Evolutionary conservation across 2,329 filamentous ascomycete genomes (phyloP).

Genomic region (Chalaropsis thielavioides): DNA sequence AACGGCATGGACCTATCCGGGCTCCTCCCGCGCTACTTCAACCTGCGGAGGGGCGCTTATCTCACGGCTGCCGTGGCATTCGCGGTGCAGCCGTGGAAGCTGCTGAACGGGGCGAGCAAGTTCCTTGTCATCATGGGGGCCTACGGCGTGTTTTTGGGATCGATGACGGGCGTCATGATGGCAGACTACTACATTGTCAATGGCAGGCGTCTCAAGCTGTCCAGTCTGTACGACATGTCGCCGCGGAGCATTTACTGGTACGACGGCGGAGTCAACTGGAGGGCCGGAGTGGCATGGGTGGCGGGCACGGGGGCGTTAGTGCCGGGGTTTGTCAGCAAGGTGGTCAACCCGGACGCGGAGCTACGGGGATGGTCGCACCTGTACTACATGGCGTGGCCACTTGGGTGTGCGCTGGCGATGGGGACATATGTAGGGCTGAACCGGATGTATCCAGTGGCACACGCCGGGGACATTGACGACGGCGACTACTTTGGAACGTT

Average conservation of each 20-base stretch:
- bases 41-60: slow-evolving; percentile 16
- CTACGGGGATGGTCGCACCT: slow-evolving; percentile 22
- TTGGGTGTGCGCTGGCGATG: slow-evolving; percentile 20
- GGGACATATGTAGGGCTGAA: slow-evolving; percentile 20
- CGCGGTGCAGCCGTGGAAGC: slow-evolving; percentile 22
- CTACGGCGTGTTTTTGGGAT: slow-evolving; percentile 27
- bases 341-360: slow-evolving; percentile 20
- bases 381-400: slow-evolving; percentile 22
- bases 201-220: slow-evolving; percentile 27
- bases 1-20: slow-evolving; percentile 18
- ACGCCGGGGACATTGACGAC: slow-evolving; percentile 20
- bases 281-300: slow-evolving; percentile 30
- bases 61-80: slow-evolving; percentile 14
- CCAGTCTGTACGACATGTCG: slow-evolving; percentile 27
- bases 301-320: slow-evolving; percentile 28
- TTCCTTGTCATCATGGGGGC: slow-evolving; percentile 25
- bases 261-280: slow-evolving; percentile 27
- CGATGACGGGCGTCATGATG: slow-evolving; percentile 29
- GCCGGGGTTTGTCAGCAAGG: slow-evolving; percentile 28
- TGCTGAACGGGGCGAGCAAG: slow-evolving; percentile 22
- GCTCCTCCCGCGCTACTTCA: slow-evolving; percentile 16
- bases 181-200: slow-evolving; percentile 29
- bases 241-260: slow-evolving; percentile 31
- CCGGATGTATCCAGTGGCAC: slow-evolving; percentile 19
- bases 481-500: slow-evolving; percentile 23